These are phyloP conservation scores for Bipolaris oryzae DNA, from an alignment of 2,329 filamentous ascomycete species.

Conservation along the genomic window DNA sequence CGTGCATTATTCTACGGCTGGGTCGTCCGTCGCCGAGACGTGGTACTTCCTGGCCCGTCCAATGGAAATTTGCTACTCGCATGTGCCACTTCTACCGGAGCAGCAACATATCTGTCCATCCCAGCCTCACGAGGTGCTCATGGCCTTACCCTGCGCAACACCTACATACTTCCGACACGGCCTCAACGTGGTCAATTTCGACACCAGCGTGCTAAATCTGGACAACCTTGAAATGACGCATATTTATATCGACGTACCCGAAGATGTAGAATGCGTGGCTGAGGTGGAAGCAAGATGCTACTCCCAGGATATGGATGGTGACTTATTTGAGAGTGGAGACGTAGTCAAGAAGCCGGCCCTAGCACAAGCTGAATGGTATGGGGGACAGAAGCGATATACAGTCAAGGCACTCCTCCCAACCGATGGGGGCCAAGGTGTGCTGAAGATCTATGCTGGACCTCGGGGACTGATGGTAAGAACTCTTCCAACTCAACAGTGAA, in stretches of 20 bases:
- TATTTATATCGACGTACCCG: slow-evolving; percentile 82
- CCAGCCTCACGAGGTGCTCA: slow-evolving; percentile 80
- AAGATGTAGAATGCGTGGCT: slow-evolving; percentile 88
- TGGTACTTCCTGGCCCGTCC: slow-evolving; percentile 96
- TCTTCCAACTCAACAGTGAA: background rate
- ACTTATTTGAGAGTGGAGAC: slow-evolving; percentile 92
- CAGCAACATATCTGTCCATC: slow-evolving; percentile 95
- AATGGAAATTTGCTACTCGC: slow-evolving; percentile 91
- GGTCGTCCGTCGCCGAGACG: slow-evolving; percentile 72
- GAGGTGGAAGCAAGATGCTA: slow-evolving; percentile 88
- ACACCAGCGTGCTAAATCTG: slow-evolving; percentile 82
- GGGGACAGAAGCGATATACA: slow-evolving; percentile 86
- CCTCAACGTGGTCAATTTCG: slow-evolving; percentile 84
- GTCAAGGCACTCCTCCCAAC: slow-evolving; percentile 90
- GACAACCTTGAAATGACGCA: slow-evolving; percentile 95
- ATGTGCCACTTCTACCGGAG: slow-evolving; percentile 82
- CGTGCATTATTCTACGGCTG: slow-evolving; percentile 74
- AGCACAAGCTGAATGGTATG: slow-evolving; percentile 89
- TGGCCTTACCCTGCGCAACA: slow-evolving; percentile 84
- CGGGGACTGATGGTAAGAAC: slow-evolving; percentile 78
- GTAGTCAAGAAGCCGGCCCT: slow-evolving; percentile 83
- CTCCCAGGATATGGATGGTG: slow-evolving; percentile 82
- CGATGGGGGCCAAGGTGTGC: slow-evolving; percentile 83
- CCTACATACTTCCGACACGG: slow-evolving; percentile 85
- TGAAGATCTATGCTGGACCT: slow-evolving; percentile 94